phyloP scores from a whole-genome alignment of 2,329 filamentous ascomycete genomes.

The Cyphellophora attinorum region DNA sequence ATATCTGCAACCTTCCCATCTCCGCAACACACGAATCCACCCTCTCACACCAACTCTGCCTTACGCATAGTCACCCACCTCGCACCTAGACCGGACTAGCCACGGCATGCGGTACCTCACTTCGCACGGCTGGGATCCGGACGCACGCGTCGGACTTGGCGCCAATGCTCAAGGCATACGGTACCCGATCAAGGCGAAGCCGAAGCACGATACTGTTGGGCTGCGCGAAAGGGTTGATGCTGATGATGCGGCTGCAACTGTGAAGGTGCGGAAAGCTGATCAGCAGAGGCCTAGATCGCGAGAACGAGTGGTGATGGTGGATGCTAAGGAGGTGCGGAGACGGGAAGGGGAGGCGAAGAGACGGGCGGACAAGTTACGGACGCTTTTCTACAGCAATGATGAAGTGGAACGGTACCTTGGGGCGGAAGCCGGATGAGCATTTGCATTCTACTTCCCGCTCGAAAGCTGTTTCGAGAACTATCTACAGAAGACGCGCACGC shows the following conservation, averaged over 20 bases:
- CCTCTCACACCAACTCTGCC: conserved; percentile 47
- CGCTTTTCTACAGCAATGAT: conserved; percentile 65
- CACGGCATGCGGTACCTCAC: conserved; percentile 47
- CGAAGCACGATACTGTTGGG: conserved; percentile 67
- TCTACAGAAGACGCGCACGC: too few species aligned
- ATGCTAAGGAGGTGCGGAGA: conserved; percentile 61
- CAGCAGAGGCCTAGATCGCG: conserved; percentile 26
- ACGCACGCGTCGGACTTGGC: conserved; percentile 60
- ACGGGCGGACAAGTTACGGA: conserved; percentile 53
- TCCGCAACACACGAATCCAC: conserved; percentile 35
- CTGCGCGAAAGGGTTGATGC: conserved; percentile 45
- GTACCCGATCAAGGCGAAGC: conserved; percentile 61
- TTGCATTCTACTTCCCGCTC: too few species aligned
- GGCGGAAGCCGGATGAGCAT: neutral
- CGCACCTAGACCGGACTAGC: conserved; percentile 46
- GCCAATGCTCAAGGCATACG: conserved; percentile 60
- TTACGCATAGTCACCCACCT: conserved; percentile 50
- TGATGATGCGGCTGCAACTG: conserved; percentile 13
- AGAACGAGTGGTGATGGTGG: conserved; percentile 41
- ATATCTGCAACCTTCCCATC: conserved; percentile 53
- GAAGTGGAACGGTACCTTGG: conserved; percentile 66
- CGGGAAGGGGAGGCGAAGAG: conserved; percentile 52
- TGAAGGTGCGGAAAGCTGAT: conserved; percentile 13
- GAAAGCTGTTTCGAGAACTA: too few species aligned
- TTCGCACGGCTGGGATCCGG: conserved; percentile 51